phyloP scores from a whole-genome alignment of 1,284 basidiomycete species.

The Singerocomus inundabilis region DNA sequence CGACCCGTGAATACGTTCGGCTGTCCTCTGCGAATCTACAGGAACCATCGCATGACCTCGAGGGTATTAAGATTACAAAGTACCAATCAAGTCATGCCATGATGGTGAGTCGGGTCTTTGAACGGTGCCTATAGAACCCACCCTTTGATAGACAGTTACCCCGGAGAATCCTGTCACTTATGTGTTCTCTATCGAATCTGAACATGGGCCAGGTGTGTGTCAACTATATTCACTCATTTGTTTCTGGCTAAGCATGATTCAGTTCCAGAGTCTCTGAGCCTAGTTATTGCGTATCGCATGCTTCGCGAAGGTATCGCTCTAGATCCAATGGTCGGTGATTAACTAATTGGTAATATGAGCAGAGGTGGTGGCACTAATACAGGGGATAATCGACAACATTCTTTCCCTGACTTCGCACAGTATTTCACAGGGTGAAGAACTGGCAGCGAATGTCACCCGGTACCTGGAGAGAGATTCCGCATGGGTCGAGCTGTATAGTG shows the following conservation, averaged over 20 bases:
- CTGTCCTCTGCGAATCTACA: slow-evolving; percentile 58
- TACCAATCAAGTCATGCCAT: slow-evolving; percentile 43
- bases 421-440: slow-evolving; percentile 31
- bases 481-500: slow-evolving; percentile 67
- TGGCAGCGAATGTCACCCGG: slow-evolving; percentile 52
- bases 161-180: slow-evolving; percentile 69
- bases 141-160: slow-evolving; percentile 55
- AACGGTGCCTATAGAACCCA: background rate
- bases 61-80: slow-evolving; percentile 50
- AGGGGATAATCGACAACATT: slow-evolving; percentile 45
- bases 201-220: slow-evolving; percentile 52
- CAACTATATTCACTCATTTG: background rate
- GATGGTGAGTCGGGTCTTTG: slow-evolving; percentile 35
- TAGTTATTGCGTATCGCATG: slow-evolving; percentile 69
- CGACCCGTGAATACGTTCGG: slow-evolving; percentile 68
- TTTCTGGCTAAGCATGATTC: slow-evolving; percentile 7
- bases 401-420: slow-evolving; percentile 35
- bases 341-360: slow-evolving; percentile 8
- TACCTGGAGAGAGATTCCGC: slow-evolving; percentile 57
- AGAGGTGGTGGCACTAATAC: slow-evolving; percentile 66
- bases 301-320: slow-evolving; percentile 62
- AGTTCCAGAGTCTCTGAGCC: slow-evolving; percentile 62
- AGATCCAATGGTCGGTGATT: slow-evolving; percentile 1
- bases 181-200: slow-evolving; percentile 67
- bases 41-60: slow-evolving; percentile 40